Evolutionary conservation across 257 asterid species (phyloP).

Genomic region (Solanum megistacrolobum): DNA sequence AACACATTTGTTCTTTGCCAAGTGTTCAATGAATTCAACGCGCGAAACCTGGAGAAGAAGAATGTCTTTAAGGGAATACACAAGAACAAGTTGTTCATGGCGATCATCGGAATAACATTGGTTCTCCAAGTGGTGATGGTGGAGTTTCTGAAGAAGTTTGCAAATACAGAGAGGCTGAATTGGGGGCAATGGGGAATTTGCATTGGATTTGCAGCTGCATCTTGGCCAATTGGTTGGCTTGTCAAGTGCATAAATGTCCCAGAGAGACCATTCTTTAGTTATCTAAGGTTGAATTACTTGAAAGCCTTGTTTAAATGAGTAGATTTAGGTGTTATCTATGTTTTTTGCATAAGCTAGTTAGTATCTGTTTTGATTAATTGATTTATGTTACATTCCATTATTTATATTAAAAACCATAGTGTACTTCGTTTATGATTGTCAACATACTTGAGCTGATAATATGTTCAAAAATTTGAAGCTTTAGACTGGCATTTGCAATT

Average conservation of each 20-base stretch:
- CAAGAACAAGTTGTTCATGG: constrained; percentile 22
- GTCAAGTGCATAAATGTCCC: constrained; percentile 26
- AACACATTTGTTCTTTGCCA: constrained; percentile 21
- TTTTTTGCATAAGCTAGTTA: neutral
- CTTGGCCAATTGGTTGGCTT: constrained; percentile 30
- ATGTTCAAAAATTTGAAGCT: neutral
- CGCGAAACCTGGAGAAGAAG: constrained; percentile 17
- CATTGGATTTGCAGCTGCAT: constrained; percentile 16
- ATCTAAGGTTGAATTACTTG: neutral
- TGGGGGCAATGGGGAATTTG: constrained; percentile 30
- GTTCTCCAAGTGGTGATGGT: constrained; percentile 29
- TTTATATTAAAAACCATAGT: neutral
- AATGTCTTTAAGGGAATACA: constrained; percentile 19
- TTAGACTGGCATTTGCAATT: neutral
- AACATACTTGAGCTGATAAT: neutral
- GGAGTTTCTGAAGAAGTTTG: constrained; percentile 20
- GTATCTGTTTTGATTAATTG: too few relatives aligned
- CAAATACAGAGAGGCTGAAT: constrained; percentile 26
- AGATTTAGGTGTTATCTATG: neutral
- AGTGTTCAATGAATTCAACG: constrained; percentile 22
- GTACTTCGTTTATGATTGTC: neutral
- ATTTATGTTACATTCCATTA: neutral
- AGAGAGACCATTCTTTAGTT: constrained; percentile 12
- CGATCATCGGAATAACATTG: constrained; percentile 18
- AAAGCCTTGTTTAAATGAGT: neutral